Evolutionary conservation across 345 rosid species (phyloP), one percentile per base, ranked within the genome.

Genomic region (Reutealis trisperma): DNA sequence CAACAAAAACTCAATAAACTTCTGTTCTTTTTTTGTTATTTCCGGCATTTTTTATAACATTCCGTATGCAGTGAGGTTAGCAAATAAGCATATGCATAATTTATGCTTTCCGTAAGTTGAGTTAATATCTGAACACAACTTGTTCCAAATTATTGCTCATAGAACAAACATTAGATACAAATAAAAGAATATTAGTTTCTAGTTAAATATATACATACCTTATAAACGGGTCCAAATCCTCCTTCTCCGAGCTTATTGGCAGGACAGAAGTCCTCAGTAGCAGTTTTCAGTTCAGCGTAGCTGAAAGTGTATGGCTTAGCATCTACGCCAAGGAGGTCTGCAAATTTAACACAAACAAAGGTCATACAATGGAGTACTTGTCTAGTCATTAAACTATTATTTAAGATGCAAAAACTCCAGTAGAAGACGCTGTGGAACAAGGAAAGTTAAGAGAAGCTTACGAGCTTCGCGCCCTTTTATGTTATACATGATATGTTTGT

Each of bases 221-320:
- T 86, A 25, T 73, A 93, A 70, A 91, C 91, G 2, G 96, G 90
- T 78, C 98, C 94, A 75, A 89, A 93, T 65, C 98, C 96, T 81
- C 96, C 96, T 85, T 93, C 96, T 78, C 94, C 96, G 57, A 90
- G 92, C 79, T 91, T 91, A 83, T 91, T 86, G 63, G 87, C 75
- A 52, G 84, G 80, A 82, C 75, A 84, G 68, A 92, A 92, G 75
- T 87, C 92, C 44, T 90, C 86, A 32, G 94, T 90, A 27, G 92
- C 94, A 76, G 85, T 59, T 84, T 74, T 90, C 64, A 92, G 88
- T 77, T 90, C 90, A 2, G 86, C 77, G 83, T 83, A 87, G 76
- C 81, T 82, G 84, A 91, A 91, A 67, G 91, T 90, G 81, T 88
- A 85, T 11, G 91, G 93, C 71, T 79, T 85, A 63, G 85, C 49